Evolutionary conservation across 441 rosid species (phyloP).

Genomic region (Brassica hybrid): DNA sequence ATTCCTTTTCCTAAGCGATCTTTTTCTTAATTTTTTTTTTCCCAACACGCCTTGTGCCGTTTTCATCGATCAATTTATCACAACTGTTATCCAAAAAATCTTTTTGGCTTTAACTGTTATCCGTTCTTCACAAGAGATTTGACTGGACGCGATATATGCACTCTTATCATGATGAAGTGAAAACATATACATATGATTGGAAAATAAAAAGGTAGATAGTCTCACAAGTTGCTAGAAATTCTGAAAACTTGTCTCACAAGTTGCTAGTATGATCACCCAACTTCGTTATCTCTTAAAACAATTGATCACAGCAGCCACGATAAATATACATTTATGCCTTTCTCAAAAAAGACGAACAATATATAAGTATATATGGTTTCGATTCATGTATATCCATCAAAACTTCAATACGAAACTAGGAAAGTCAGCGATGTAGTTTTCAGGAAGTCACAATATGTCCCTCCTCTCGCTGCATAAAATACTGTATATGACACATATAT

Average conservation of each 20-base stretch:
- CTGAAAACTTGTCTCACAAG: not conserved
- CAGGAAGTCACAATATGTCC: conserved; percentile 25
- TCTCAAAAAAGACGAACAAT: not conserved
- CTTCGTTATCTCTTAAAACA: not conserved
- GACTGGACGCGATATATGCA: not conserved
- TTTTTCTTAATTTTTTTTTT: conserved; percentile 4
- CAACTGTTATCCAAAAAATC: not conserved
- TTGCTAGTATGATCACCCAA: not conserved
- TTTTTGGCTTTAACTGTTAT: not conserved
- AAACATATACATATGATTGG: not conserved
- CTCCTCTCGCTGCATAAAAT: conserved; percentile 22
- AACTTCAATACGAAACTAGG: conserved; percentile 17
- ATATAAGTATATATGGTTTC: not conserved
- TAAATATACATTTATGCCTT: not conserved
- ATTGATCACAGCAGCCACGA: not conserved
- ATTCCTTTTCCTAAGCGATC: conserved; percentile 26
- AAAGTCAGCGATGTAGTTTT: conserved; percentile 22
- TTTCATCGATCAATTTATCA: conserved; percentile 12
- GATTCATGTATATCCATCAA: conserved; percentile 15
- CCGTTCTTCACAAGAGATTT: conserved; percentile 1
- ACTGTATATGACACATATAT: conserved; percentile 14
- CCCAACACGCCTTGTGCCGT: conserved; percentile 34
- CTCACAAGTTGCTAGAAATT: not conserved
- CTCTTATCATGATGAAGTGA: conserved; percentile 1
- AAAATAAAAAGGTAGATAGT: not conserved